Percentiles rank a stretch among this genome's conserved stretches.
These are phyloP conservation scores for Agaricus blazei DNA, from an alignment of 768 basidiomycete genomes.

Conservation along the genomic window DNA sequence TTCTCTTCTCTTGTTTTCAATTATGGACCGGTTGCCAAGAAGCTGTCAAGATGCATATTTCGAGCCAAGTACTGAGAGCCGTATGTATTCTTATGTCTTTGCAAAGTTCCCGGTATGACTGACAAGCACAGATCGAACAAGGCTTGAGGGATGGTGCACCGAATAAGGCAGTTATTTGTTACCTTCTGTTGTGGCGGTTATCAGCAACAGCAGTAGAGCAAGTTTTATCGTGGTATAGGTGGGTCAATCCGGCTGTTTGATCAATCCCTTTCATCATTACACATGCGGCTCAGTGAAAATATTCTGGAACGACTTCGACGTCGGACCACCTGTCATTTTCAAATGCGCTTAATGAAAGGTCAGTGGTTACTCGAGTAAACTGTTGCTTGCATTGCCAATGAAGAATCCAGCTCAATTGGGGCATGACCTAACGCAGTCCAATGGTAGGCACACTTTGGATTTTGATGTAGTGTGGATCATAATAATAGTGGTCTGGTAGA, in stretches of 20 bases:
- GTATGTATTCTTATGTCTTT: not conserved
- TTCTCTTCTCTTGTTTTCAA: constrained; percentile 15
- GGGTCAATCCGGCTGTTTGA: not conserved
- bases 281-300: not conserved
- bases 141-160: not conserved
- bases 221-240: not conserved
- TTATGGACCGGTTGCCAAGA: not conserved
- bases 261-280: not conserved
- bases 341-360: constrained; percentile 8
- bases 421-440: constrained; percentile 2
- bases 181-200: not conserved
- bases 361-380: not conserved
- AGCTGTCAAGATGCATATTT: constrained; percentile 2
- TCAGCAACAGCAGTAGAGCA: not conserved
- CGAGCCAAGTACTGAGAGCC: not conserved
- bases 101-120: not conserved
- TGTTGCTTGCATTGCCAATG: not conserved
- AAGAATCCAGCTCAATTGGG: not conserved
- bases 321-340: constrained; percentile 2
- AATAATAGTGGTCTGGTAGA: not conserved
- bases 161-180: not conserved
- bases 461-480: not conserved
- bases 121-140: not conserved
- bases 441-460: not conserved
- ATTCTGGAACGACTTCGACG: not conserved